Base-by-base conservation (phyloP, 139 green algal species). In the Chlorella sp. region DNA sequence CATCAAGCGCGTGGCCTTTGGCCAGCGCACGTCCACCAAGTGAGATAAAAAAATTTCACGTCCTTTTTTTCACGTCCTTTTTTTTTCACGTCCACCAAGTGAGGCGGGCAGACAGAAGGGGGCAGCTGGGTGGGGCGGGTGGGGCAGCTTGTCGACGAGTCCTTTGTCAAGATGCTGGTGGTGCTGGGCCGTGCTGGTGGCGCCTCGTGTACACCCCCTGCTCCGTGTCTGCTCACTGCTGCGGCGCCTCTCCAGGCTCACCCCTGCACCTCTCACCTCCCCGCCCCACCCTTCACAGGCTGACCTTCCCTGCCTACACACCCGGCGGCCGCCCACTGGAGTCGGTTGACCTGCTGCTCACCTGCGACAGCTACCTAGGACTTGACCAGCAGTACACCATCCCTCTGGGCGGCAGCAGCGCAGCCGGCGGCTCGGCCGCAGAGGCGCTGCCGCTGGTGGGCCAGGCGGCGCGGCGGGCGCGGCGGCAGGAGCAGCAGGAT, bases 321-420 rank as follows among this genome's bases (percentile, higher is more conserved):
- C 82, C 67, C 25, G 67, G 88, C 25, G 90, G 85, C 18, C 47
- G 39, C 68, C 36, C 80, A 23, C 51, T 94, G 80, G 30, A 44
- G 13, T 73, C 51, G 3, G 82, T 94, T 9, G 82, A 78, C 4
- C 51, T 98, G 23, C 92, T 93, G 78, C 81, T 98, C 5, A 81
- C 99, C 56, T 96, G 91, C 15, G 96, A 98, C 79, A 96, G 85
- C 34, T 99, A 99, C 89, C 32, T 98, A 1, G 96, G 96, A 1
- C 85, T 98, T 32, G 96, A 98, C 68, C 92, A 96, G 91, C 88
- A 93, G 80, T 78, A 86, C 72, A 44, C 23, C 38, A 73, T 92
- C 65, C 67, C 75, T 36, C 32, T 87, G 51, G 47, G 15, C 4
- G 18, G 55, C 7, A n/a, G 76, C 76, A 41, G 60, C 32, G 65